A percentile compares a stretch with the other conserved stretches of the same genome.
Conservation (phyloP, 2,329 filamentous ascomycete species). For the Fusarium begoniae region DNA sequence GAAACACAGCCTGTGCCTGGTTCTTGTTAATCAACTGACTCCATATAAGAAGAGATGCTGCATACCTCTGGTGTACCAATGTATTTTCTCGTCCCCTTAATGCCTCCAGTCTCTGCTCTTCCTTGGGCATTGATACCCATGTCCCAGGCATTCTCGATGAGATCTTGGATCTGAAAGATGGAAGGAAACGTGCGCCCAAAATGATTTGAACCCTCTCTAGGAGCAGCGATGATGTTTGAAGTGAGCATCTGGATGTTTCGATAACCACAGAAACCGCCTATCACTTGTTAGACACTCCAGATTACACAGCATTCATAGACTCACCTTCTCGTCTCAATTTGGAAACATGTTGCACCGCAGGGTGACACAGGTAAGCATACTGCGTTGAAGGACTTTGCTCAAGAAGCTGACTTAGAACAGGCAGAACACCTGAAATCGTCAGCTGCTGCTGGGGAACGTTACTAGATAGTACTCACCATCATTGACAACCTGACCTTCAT, state of each 20-base stretch:
- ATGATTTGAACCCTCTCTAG: constrained; percentile 63
- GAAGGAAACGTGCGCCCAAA: constrained; percentile 73
- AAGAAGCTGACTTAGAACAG: constrained; percentile 69
- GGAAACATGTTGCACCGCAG: constrained; percentile 79
- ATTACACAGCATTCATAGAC: background rate
- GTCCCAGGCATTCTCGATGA: constrained; percentile 91
- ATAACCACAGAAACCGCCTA: constrained; percentile 92
- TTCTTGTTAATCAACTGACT: background rate
- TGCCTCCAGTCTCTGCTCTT: constrained; percentile 83
- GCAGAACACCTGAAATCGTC: constrained; percentile 61
- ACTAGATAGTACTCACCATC: constrained; percentile 52
- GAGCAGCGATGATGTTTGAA: constrained; percentile 75
- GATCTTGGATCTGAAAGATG: constrained; percentile 84
- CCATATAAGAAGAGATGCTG: background rate
- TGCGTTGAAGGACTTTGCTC: constrained; percentile 69
- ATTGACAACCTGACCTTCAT: constrained; percentile 64
- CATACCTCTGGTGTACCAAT: constrained; percentile 90
- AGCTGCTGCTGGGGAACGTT: constrained; percentile 7
- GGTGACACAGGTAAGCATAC: constrained; percentile 82
- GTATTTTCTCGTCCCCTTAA: constrained; percentile 90
- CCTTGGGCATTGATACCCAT: constrained; percentile 80
- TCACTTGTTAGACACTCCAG: background rate
- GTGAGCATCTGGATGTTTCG: constrained; percentile 93
- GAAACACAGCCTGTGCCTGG: constrained; percentile 82
- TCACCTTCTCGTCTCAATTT: constrained; percentile 79